Conservation (phyloP, 805 yeast species). For the Nakazawaea holstii region DNA sequence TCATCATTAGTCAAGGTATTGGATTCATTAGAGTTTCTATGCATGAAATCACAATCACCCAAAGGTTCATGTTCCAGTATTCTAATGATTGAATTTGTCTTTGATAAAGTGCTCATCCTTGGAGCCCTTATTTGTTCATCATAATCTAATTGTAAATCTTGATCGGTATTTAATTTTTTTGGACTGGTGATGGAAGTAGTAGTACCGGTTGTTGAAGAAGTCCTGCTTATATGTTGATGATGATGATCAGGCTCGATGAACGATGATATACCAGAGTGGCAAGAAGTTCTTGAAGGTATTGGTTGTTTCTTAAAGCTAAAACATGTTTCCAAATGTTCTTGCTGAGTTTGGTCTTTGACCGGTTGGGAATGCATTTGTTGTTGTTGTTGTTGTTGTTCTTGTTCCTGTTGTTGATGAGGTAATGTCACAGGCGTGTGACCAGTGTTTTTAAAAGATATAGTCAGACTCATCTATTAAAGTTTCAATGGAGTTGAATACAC, state of each 20-base stretch:
- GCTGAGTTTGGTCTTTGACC: not conserved
- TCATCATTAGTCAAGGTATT: slow-evolving; percentile 3
- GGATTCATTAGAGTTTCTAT: slow-evolving; percentile 8
- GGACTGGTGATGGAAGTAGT: not conserved
- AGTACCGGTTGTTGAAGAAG: not conserved
- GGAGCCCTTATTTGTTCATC: slow-evolving; percentile 54
- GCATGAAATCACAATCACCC: slow-evolving; percentile 12
- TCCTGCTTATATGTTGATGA: not conserved
- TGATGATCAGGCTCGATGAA: slow-evolving; percentile 8
- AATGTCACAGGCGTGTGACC: no score
- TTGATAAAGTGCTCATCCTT: slow-evolving; percentile 31
- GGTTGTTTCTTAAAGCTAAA: slow-evolving; percentile 12
- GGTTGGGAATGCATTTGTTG: not conserved
- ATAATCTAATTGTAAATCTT: slow-evolving; percentile 28
- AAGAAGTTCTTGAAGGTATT: slow-evolving; percentile 6
- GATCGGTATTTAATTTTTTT: not conserved
- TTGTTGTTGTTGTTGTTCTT: not conserved
- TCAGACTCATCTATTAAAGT: no score
- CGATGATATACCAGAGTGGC: slow-evolving; percentile 10
- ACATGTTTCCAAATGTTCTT: not conserved
- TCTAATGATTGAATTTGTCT: slow-evolving; percentile 8
- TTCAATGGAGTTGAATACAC: no score
- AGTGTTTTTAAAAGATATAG: no score
- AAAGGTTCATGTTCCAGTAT: slow-evolving; percentile 13
- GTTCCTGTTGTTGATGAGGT: not conserved